Evolutionary conservation across 768 basidiomycete species (phyloP).

Genomic region (Porphyrellus cyaneotinctus): DNA sequence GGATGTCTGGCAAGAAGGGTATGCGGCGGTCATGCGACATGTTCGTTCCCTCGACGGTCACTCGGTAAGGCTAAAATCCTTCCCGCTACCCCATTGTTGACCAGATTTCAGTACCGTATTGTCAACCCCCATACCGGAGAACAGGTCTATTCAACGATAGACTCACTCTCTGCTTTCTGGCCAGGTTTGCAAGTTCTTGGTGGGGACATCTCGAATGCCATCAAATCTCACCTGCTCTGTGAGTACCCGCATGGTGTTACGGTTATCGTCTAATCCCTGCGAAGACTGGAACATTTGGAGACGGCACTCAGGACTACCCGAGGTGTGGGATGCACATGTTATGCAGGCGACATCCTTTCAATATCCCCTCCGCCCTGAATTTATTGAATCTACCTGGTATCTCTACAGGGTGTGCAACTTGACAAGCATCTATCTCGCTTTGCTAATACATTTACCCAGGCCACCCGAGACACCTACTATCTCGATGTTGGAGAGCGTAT

Average conservation of each 20-base stretch:
- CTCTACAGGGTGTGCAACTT: slow-evolving; percentile 66
- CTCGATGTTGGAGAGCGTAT: slow-evolving; percentile 86
- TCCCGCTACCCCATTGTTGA: slow-evolving; percentile 2
- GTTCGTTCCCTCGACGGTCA: slow-evolving; percentile 80
- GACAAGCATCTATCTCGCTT: background rate
- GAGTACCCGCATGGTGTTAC: slow-evolving; percentile 22
- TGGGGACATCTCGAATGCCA: slow-evolving; percentile 84
- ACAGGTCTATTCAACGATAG: slow-evolving; percentile 71
- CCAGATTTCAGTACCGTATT: slow-evolving; percentile 63
- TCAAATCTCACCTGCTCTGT: slow-evolving; percentile 90
- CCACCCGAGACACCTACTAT: slow-evolving; percentile 90
- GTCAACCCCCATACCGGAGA: slow-evolving; percentile 81
- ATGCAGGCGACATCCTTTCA: slow-evolving; percentile 69
- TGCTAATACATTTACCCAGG: slow-evolving; percentile 42
- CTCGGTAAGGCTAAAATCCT: slow-evolving; percentile 51
- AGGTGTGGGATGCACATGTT: slow-evolving; percentile 83
- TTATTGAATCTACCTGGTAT: slow-evolving; percentile 96
- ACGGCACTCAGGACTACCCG: slow-evolving; percentile 82
- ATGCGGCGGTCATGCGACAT: slow-evolving; percentile 82
- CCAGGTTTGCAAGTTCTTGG: slow-evolving; percentile 91
- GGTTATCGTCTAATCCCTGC: background rate
- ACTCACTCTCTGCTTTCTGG: slow-evolving; percentile 95
- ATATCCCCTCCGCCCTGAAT: slow-evolving; percentile 85
- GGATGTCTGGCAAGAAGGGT: slow-evolving; percentile 82
- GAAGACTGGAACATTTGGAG: slow-evolving; percentile 93